A percentile compares a stretch with the other conserved stretches of the same genome.
Evolutionary conservation across 2,329 filamentous ascomycete genomes (phyloP).

Genomic region (Cercospora sp.): DNA sequence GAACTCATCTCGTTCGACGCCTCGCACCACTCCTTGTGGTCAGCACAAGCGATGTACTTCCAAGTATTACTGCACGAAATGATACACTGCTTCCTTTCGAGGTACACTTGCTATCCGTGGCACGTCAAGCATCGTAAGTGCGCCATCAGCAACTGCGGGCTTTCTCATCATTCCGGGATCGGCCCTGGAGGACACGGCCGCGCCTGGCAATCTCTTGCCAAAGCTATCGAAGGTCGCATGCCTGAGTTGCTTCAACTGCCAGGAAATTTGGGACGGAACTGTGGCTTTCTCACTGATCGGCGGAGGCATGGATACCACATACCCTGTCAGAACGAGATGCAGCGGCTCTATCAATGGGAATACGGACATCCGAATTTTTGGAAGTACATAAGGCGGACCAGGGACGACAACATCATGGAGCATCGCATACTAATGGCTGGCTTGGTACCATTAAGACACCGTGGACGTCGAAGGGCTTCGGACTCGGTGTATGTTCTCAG

Average conservation of each 20-base stretch:
- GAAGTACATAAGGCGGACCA: neutral
- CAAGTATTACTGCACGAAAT: conserved; percentile 19
- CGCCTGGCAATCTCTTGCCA: conserved; percentile 21
- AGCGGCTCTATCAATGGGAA: neutral
- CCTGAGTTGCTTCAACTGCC: conserved; percentile 2
- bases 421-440: neutral
- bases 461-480: neutral
- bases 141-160: conserved; percentile 10
- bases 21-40: neutral
- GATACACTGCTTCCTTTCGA: conserved; percentile 15
- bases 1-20: conserved; percentile 10
- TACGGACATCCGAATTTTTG: conserved; percentile 2
- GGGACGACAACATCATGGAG: conserved; percentile 7
- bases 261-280: conserved; percentile 3
- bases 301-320: neutral
- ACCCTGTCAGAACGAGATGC: neutral
- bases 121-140: neutral
- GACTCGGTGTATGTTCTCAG: neutral
- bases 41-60: neutral
- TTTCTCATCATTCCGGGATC: conserved; percentile 10
- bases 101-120: conserved; percentile 24
- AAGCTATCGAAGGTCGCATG: conserved; percentile 16
- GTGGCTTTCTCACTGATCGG: neutral
- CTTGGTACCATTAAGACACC: neutral
- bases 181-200: conserved; percentile 21